A percentile compares a stretch with the other conserved stretches of the same genome.
These are phyloP conservation scores for Coniochaeta sp. DNA, from an alignment of 2,329 filamentous ascomycete species.

Conservation along the genomic window DNA sequence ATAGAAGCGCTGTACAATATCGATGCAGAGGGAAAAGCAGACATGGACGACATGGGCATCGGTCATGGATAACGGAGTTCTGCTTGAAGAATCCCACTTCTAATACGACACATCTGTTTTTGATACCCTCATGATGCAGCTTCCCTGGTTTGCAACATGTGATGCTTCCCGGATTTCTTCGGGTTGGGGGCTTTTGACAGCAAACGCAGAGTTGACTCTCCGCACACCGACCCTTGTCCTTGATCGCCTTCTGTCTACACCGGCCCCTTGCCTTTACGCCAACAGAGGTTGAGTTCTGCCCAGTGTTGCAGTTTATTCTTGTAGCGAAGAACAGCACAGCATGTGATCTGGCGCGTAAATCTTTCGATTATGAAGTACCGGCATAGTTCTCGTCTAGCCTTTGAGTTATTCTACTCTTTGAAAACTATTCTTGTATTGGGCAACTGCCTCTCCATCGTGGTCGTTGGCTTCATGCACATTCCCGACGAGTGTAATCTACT, in stretches of 20 bases:
- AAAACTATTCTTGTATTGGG: background rate
- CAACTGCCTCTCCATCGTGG: background rate
- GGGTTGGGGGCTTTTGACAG: background rate
- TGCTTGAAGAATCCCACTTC: conserved; percentile 7
- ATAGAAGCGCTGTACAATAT: conserved; percentile 1
- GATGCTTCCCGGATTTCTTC: background rate
- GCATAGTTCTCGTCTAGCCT: background rate
- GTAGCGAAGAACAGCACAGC: no score
- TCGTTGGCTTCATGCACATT: background rate
- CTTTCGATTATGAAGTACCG: no score
- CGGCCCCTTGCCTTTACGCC: background rate
- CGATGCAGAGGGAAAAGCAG: background rate
- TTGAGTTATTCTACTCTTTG: background rate
- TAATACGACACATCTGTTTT: conserved; percentile 3
- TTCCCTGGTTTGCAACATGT: background rate
- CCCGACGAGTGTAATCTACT: background rate
- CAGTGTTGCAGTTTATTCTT: no score
- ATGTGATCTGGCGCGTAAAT: background rate
- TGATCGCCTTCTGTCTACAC: background rate
- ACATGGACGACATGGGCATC: background rate
- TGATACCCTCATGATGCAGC: background rate
- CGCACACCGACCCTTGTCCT: background rate
- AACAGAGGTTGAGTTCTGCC: no score
- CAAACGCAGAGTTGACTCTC: background rate
- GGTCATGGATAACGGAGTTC: conserved; percentile 9